A percentile compares a stretch with the other conserved stretches of the same genome.
These are phyloP conservation scores for Rhynchospora pubera DNA, from an alignment of 176 grass and related monocot species.

Conservation along the genomic window DNA sequence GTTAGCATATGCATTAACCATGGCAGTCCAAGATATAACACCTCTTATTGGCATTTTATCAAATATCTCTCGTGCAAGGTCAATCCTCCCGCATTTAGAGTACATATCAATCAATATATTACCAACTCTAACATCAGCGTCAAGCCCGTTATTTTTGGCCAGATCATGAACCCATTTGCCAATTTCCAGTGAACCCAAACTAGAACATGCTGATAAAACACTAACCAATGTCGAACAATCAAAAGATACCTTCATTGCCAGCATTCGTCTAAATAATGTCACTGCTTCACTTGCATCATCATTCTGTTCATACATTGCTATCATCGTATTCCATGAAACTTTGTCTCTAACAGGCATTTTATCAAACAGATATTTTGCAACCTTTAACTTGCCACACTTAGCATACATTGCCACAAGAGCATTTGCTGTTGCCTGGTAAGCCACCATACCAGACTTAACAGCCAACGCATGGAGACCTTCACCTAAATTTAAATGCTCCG, in stretches of 20 bases:
- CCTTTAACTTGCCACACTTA: constrained; percentile 30
- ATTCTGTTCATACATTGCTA: constrained; percentile 62
- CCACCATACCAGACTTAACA: constrained; percentile 43
- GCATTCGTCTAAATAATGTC: constrained; percentile 64
- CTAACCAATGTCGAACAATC: constrained; percentile 68
- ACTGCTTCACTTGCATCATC: constrained; percentile 34
- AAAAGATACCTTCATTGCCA: constrained; percentile 46
- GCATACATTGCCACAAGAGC: constrained; percentile 70
- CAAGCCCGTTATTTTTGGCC: constrained; percentile 34
- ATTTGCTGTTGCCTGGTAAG: constrained; percentile 46
- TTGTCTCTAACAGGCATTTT: constrained; percentile 32
- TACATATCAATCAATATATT: constrained; percentile 74
- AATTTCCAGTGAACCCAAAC: constrained; percentile 46
- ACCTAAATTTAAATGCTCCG: constrained; percentile 30
- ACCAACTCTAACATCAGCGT: constrained; percentile 45
- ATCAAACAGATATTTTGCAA: constrained; percentile 47
- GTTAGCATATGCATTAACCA: constrained; percentile 60
- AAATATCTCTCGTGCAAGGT: constrained; percentile 42
- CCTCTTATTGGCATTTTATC: constrained; percentile 27
- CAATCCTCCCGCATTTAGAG: constrained; percentile 51
- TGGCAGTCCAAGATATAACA: constrained; percentile 70
- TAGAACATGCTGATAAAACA: constrained; percentile 56
- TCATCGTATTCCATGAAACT: constrained; percentile 89
- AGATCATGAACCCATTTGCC: constrained; percentile 75
- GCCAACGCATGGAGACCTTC: constrained; percentile 54